Evolutionary conservation across 441 rosid genomes (phyloP).

Genomic region (Bruguiera hainesii): DNA sequence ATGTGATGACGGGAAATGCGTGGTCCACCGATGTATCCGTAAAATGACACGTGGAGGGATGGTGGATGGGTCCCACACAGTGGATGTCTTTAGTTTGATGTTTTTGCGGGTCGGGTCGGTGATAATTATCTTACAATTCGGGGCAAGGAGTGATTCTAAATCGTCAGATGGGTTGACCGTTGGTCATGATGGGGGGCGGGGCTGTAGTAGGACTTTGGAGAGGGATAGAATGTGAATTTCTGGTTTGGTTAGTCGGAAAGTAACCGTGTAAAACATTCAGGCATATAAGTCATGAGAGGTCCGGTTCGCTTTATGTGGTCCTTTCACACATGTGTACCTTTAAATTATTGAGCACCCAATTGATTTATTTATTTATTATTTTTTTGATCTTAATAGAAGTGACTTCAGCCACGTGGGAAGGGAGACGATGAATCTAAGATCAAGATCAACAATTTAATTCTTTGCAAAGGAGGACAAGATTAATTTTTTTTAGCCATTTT

Average conservation of each 20-base stretch:
- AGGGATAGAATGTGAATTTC: slow-evolving; percentile 16
- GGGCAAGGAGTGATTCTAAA: slow-evolving; percentile 14
- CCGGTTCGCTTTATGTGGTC: slow-evolving; percentile 11
- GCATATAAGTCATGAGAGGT: background rate
- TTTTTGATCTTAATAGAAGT: too few species aligned
- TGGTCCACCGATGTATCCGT: slow-evolving; percentile 15
- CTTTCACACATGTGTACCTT: background rate
- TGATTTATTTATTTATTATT: too few species aligned
- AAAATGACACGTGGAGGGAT: slow-evolving; percentile 21
- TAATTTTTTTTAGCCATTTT: too few species aligned
- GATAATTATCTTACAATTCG: background rate
- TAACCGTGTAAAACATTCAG: background rate
- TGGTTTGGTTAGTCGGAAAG: slow-evolving; percentile 11
- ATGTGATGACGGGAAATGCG: slow-evolving; percentile 4
- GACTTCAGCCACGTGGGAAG: too few species aligned
- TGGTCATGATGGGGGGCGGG: too few species aligned
- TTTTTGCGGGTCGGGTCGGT: background rate
- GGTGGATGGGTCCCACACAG: slow-evolving; percentile 1
- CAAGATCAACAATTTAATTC: too few species aligned
- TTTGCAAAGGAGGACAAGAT: too few species aligned
- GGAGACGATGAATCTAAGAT: too few species aligned
- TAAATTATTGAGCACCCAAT: too few species aligned
- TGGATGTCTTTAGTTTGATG: too few species aligned
- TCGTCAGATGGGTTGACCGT: slow-evolving; percentile 20
- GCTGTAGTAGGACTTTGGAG: background rate